A percentile compares a stretch with the other conserved stretches of the same genome.
Evolutionary conservation across 176 grass and related monocot species (phyloP).

Genomic region (Oryza rufipogon): DNA sequence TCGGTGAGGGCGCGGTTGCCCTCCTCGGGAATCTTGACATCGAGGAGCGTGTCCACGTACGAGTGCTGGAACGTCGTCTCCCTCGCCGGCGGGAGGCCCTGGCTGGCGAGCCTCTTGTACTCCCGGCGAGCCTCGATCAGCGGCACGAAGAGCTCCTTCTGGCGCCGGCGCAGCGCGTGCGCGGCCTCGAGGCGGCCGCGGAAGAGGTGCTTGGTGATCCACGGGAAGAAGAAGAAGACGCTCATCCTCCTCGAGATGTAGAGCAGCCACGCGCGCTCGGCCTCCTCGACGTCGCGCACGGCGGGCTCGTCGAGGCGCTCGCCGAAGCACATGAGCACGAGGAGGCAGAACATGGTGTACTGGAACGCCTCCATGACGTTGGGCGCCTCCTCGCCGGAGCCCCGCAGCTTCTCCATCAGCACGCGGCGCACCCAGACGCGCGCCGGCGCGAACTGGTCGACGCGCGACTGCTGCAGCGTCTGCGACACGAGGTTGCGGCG

Average conservation of each 20-base stretch:
- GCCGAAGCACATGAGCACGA: slow-evolving; percentile 63
- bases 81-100: not conserved
- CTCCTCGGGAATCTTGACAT: slow-evolving; percentile 45
- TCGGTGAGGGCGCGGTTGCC: slow-evolving; percentile 39
- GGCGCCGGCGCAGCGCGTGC: not conserved
- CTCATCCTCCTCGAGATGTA: slow-evolving; percentile 29
- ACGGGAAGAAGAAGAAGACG: slow-evolving; percentile 48
- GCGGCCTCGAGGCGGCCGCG: slow-evolving; percentile 26
- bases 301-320: slow-evolving; percentile 43
- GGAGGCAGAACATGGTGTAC: slow-evolving; percentile 54
- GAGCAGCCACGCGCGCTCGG: slow-evolving; percentile 35
- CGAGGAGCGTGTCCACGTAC: slow-evolving; percentile 63
- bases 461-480: not conserved
- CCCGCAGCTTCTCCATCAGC: not conserved
- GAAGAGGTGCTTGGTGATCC: slow-evolving; percentile 45
- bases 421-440: not conserved
- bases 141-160: slow-evolving; percentile 41
- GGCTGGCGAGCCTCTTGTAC: not conserved
- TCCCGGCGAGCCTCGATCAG: slow-evolving; percentile 38
- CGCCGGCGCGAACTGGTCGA: not conserved
- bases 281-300: slow-evolving; percentile 17
- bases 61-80: slow-evolving; percentile 33
- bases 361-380: slow-evolving; percentile 30
- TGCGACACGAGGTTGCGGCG: slow-evolving; percentile 27
- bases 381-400: not conserved